phyloP scores from a whole-genome alignment of 306 rosid species.

The Prunus kanzakura region DNA sequence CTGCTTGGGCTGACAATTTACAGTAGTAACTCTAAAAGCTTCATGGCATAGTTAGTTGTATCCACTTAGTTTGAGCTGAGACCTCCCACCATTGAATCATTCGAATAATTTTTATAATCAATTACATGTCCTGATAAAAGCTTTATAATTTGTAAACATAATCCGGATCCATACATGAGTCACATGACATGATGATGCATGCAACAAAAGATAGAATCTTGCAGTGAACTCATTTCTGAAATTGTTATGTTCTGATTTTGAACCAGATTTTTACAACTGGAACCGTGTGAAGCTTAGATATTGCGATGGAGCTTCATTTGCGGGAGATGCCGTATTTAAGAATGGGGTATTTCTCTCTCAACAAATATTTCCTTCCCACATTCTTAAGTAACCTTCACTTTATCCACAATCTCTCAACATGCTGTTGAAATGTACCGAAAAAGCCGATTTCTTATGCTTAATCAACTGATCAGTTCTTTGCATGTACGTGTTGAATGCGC shows the following conservation, averaged over 20 bases:
- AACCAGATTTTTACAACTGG: constrained; percentile 93
- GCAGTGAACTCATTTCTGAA: background rate
- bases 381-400: background rate
- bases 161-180: no score
- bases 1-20: background rate
- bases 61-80: background rate
- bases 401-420: background rate
- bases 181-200: no score
- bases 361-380: background rate
- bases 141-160: no score
- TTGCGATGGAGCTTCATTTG: constrained; percentile 95
- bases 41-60: background rate
- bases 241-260: constrained; percentile 7
- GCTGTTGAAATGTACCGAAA: background rate
- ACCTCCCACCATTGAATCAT: background rate
- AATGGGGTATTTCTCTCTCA: constrained; percentile 22
- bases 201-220: background rate
- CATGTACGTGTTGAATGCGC: constrained; percentile 3
- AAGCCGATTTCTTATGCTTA: background rate
- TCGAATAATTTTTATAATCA: no score
- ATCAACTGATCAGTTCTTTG: constrained; percentile 5
- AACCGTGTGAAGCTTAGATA: constrained; percentile 95
- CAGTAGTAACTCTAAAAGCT: background rate
- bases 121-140: no score
- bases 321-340: constrained; percentile 55